Conservation (phyloP, 1,139 yeast species). For the Diutina sp. region DNA sequence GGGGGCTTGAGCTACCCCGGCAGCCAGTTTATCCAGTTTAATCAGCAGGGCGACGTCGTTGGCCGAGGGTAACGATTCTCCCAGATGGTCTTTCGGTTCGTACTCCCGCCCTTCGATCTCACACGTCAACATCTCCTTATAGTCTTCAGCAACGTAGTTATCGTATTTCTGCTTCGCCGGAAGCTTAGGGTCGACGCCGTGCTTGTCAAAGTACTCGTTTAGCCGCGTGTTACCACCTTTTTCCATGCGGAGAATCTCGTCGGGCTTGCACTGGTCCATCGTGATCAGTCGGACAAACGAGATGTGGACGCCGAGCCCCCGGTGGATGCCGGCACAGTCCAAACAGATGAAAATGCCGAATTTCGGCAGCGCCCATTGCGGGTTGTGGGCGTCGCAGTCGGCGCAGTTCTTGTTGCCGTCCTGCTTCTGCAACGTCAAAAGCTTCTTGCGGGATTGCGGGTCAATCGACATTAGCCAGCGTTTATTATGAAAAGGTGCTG, state of each 20-base stretch:
- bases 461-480: slow-evolving; percentile 50
- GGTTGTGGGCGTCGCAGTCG: slow-evolving; percentile 92
- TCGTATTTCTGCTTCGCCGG: slow-evolving; percentile 72
- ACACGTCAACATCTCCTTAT: slow-evolving; percentile 69
- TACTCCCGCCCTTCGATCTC: slow-evolving; percentile 64
- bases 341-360: slow-evolving; percentile 93
- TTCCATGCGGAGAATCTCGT: slow-evolving; percentile 84
- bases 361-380: slow-evolving; percentile 98
- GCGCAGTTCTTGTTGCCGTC: slow-evolving; percentile 84
- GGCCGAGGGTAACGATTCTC: slow-evolving; percentile 27
- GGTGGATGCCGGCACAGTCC: slow-evolving; percentile 94
- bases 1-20: neutral
- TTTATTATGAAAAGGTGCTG: neutral
- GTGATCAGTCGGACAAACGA: slow-evolving; percentile 94
- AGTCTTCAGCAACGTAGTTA: slow-evolving; percentile 88
- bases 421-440: slow-evolving; percentile 64
- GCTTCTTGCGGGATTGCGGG: slow-evolving; percentile 79
- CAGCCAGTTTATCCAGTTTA: neutral
- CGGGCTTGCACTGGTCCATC: slow-evolving; percentile 94
- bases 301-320: slow-evolving; percentile 93
- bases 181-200: slow-evolving; percentile 57
- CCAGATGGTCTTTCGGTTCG: slow-evolving; percentile 54
- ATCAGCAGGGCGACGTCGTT: slow-evolving; percentile 8
- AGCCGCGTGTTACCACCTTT: slow-evolving; percentile 85
- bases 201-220: slow-evolving; percentile 47